Conservation (phyloP, 108 stramenopile species). For the Schizochytrium sp. region DNA sequence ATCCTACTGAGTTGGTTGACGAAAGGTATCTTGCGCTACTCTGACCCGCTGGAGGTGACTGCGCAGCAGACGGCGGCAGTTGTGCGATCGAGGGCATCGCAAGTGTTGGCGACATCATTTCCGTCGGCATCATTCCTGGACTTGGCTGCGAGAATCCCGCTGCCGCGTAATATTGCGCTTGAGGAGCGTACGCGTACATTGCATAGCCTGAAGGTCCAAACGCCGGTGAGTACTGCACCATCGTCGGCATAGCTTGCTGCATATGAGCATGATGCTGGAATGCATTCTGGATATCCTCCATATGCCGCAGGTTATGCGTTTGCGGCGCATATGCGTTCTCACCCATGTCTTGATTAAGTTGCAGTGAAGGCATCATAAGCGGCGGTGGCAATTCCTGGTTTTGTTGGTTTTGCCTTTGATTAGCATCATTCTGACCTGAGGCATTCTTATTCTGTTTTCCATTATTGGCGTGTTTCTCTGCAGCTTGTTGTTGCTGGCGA, state of each 20-base stretch:
- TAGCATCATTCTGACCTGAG: background rate
- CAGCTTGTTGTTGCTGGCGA: conserved; percentile 1
- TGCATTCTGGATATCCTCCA: background rate
- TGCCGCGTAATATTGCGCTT: conserved; percentile 13
- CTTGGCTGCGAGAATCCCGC: background rate
- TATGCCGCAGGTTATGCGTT: background rate
- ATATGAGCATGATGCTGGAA: background rate
- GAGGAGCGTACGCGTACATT: conserved; percentile 32
- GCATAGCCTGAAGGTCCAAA: conserved; percentile 16
- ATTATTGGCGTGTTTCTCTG: background rate
- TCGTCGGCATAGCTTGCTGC: background rate
- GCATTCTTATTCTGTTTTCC: background rate
- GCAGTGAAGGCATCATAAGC: background rate
- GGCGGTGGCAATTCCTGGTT: background rate
- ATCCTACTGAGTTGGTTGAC: background rate
- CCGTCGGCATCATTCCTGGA: conserved; percentile 11
- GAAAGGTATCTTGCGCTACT: conserved; percentile 8
- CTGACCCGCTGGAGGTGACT: background rate
- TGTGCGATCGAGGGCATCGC: conserved; percentile 25
- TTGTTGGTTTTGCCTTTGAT: background rate
- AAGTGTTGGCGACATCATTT: conserved; percentile 5
- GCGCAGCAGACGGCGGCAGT: conserved; percentile 27
- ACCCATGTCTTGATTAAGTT: background rate
- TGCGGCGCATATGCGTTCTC: background rate
- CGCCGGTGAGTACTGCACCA: conserved; percentile 26